Base-by-base conservation (phyloP, 257 asterid genomes). In the Striga asiatica region DNA sequence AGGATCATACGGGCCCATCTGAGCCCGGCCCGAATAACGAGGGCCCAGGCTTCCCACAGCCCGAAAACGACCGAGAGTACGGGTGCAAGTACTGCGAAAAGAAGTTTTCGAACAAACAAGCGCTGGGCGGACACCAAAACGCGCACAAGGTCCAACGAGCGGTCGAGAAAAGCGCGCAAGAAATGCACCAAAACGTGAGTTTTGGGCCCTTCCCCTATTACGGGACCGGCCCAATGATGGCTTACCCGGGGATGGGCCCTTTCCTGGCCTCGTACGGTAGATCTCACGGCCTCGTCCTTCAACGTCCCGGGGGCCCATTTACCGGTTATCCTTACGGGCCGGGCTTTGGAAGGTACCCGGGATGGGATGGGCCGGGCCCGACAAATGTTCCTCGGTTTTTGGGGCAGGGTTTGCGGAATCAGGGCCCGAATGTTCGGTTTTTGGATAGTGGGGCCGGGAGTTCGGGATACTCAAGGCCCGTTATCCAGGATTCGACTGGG, bases 91-190 rank as follows among this genome's bases (percentile, higher is more conserved):
- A 63, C 28, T 75, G 75, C 38, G 1, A 14, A 4, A 71, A 55
- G 66, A 70, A n/a, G 63, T 74, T 74, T 41, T 9, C 10, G 12
- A 70, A 21, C 66, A 74, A 63, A 59, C 71, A 70, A 22, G 80
- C 80, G n/a, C 54, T 74, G 14, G 77, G 74, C 1, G 74, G 80
- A 6, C 80, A 74, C 58, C 72, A 70, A 10, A 74, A 74, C 29
- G 74, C 77, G 1, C 77, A 74, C 51, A 63, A 56, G 17, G 3
- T 25, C 11, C 63, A 70, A 22, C 47, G 76, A 2, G 52, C 55
- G 14, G 20, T 62, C 7, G 74, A 70, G 21, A 74, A 70, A 18
- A 49, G 4, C 5, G 24, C n/a, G 18, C 13, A 10, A 4, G 24
- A 43, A 43, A 16, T 43, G 25, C 50, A 1, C 19, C n/a, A n/a